Conservation (phyloP, 164 flowering plant genomes). For the Vitis cinerea region DNA sequence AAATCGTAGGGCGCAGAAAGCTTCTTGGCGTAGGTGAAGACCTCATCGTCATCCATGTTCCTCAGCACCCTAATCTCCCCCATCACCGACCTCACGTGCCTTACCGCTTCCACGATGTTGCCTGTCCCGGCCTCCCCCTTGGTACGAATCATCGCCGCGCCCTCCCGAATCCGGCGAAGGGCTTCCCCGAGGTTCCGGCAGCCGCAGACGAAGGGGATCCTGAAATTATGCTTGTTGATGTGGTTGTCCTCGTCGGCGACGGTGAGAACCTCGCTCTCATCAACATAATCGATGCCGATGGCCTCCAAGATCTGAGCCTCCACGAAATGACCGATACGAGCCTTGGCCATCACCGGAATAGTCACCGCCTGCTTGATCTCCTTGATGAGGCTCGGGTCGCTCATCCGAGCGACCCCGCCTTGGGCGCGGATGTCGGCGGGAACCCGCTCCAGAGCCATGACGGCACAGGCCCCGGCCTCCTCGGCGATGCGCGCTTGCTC, state of each 20-base stretch:
- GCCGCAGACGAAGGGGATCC: conserved; percentile 81
- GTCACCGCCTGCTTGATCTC: conserved; percentile 70
- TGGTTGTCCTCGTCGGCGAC: conserved; percentile 59
- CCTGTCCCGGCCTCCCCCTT: conserved; percentile 83
- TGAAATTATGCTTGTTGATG: conserved; percentile 75
- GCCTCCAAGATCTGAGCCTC: conserved; percentile 76
- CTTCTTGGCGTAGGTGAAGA: conserved; percentile 62
- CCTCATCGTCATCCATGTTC: conserved; percentile 79
- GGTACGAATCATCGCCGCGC: conserved; percentile 77
- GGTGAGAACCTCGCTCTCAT: conserved; percentile 62
- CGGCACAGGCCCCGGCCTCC: conserved; percentile 80
- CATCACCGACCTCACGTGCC: conserved; percentile 75
- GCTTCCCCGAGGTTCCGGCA: conserved; percentile 77
- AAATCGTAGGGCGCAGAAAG: conserved; percentile 65
- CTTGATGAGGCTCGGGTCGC: conserved; percentile 65
- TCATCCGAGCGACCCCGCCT: conserved; percentile 74
- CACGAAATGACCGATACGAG: conserved; percentile 71
- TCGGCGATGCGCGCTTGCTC: conserved; percentile 75
- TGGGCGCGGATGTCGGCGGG: conserved; percentile 77
- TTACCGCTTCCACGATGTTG: conserved; percentile 65
- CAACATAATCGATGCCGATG: conserved; percentile 63
- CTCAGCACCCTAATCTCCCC: conserved; percentile 61
- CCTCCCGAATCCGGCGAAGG: conserved; percentile 59
- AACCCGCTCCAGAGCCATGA: conserved; percentile 69
- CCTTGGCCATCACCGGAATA: conserved; percentile 78